Base-by-base conservation (phyloP, 2,329 filamentous ascomycete species). In the Beauveria sp. region DNA sequence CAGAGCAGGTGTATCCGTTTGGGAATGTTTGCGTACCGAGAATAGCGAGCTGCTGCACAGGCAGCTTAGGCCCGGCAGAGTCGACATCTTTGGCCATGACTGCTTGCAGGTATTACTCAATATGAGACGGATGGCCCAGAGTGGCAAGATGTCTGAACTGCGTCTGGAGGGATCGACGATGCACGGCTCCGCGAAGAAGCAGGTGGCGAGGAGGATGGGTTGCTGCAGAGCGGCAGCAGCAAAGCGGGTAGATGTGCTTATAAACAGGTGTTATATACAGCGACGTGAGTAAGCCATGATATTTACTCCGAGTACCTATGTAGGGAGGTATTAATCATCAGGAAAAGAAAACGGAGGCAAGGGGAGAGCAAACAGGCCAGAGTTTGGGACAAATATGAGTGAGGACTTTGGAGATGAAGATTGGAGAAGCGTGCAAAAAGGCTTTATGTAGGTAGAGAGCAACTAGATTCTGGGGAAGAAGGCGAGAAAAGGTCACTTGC, bases 1-100 rank as follows among this genome's bases (percentile, higher is more conserved):
- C 12, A 38, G 34, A 38, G 34, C 5, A 38, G 34, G 12, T 38
- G 34, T 14, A 38, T 38, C 12, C 34, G 34, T 38, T 16, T 3
- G 10, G 34, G 34, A 45, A 22, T 20, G 42, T 24, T 24, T 34
- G 70, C 82, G 79, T 81, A 92, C 89, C 86, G 65, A 96, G 77
- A 70, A 96, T 92, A 49, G 86, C 77, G 70, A 96, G 79, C 77
- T 96, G 91, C 80, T 86, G 84, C 47, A 84, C 79, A 0, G 91
- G 90, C 79, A 95, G 80, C 78, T 86, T 89, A 28, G 85, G 82
- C 65, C 72, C 74, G 54, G 64, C 74, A 55, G 65, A 54, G 28
- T 63, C 50, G 10, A 10, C 50, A 26, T 63, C 28, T 54, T 56
- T 60, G 28, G 30, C 16, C 61, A 63, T 63, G 22, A 10, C 9